Evolutionary conservation across 140 eudicot genomes (phyloP), one percentile per base, ranked within the genome.

Genomic region (Anethum foeniculum): DNA sequence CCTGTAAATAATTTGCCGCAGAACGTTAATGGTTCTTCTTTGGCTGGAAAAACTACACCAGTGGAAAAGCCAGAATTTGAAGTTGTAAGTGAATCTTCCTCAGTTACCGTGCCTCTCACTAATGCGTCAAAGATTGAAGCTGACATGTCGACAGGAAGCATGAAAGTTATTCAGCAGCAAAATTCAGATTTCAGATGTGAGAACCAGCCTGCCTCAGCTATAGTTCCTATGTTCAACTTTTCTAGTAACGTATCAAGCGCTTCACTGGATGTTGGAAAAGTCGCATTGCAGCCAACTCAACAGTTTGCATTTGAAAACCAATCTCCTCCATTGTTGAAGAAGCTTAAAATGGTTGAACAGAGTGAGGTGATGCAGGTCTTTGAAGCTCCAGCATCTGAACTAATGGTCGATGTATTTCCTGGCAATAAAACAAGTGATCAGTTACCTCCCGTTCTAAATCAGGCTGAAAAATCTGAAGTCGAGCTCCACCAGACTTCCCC

Each of bases 361-460:
- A 88, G 88, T 75, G 97, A 91, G 34, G 85, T 86, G 73, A 87
- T 89, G 93, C 90, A 88, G 46, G 94, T 88, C 5, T 88, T 82
- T 81, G 91, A 90, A 82, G 86, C 85, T 44, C 71, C 91, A 48
- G 64, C 76, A 21, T 41, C 64, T 38, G 73, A 71, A 68, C 38
- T 82, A 80, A 83, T 39, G 48, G 77, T 46, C 16, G 68, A 25
- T 46, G 32, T 79, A 1, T 44, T 64, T 12, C 34, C n/a, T 14
- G 62, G 76, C 5, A 44, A 18, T 10, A 36, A 44, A 79, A 79
- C 43, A 6, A 62, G 23, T 27, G 27, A 43, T 64, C 75, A 79
- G 62, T 32, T 79, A 51, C 41, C 81, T 60, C 56, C 74, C 25
- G 48, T 32, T 28, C 81, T 43, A 71, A 76, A 69, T 27, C 74